Evolutionary conservation across 192 early-diverging fungal species (phyloP).

Genomic region (Dissophora globulifera): DNA sequence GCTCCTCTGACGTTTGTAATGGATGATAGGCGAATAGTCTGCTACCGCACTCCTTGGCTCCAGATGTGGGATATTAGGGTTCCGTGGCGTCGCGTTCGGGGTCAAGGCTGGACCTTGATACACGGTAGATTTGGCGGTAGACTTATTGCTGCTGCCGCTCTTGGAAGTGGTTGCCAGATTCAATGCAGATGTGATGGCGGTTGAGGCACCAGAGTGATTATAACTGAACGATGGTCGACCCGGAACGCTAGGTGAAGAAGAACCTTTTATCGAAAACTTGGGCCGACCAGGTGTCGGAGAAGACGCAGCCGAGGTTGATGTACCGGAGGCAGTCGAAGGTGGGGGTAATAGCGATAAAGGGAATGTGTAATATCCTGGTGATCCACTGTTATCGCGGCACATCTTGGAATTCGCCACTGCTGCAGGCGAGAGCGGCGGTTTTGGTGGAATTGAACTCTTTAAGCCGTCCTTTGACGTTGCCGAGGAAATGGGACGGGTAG

Average conservation of each 20-base stretch:
- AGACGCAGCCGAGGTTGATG: not conserved
- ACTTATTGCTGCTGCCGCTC: not conserved
- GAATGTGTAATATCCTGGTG: not conserved
- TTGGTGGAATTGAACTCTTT: not conserved
- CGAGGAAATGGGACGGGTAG: too few relatives aligned
- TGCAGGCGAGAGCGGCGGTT: slow-evolving; percentile 4
- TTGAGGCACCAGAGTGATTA: not conserved
- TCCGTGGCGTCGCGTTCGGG: not conserved
- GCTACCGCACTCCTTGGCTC: slow-evolving; percentile 37
- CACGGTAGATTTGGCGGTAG: not conserved
- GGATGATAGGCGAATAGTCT: slow-evolving; percentile 20
- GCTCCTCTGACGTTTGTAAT: slow-evolving; percentile 43
- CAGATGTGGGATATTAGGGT: slow-evolving; percentile 14
- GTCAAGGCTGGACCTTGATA: not conserved
- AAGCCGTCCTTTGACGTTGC: not conserved
- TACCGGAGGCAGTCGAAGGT: too few relatives aligned
- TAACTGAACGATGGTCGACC: slow-evolving; percentile 4
- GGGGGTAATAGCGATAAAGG: not conserved
- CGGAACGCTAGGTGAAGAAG: not conserved
- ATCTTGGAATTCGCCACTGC: not conserved
- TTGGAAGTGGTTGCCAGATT: not conserved
- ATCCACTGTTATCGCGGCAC: not conserved
- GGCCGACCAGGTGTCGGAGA: not conserved
- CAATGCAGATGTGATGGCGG: not conserved
- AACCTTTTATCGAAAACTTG: slow-evolving; percentile 21